Evolutionary conservation across 495 filamentous ascomycete species (phyloP).

Genomic region (Neurospora sp.): DNA sequence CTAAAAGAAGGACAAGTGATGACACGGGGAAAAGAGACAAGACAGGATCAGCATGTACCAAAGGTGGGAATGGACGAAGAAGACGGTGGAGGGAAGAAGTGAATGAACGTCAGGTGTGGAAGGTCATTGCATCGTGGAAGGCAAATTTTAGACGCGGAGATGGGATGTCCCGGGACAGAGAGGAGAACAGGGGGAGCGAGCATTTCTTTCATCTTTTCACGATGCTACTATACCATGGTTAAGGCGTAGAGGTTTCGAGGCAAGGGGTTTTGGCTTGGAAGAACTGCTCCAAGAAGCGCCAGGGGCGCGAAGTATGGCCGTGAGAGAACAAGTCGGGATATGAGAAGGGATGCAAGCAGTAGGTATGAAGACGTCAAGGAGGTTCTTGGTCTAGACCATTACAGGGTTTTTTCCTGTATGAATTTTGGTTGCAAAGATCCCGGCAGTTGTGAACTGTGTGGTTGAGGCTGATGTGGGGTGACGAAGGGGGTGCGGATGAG

Average conservation of each 20-base stretch:
- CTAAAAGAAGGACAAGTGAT: background rate
- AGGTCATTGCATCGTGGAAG: background rate
- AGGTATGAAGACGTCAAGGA: background rate
- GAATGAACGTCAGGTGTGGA: background rate
- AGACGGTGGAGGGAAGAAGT: background rate
- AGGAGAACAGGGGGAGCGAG: background rate
- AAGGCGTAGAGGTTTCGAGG: background rate
- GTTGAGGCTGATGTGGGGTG: conserved; percentile 17
- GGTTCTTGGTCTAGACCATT: background rate
- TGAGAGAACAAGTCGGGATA: background rate
- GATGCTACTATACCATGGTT: background rate
- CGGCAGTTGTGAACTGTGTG: background rate
- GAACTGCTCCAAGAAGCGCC: background rate
- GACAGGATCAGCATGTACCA: background rate
- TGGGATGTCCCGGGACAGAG: conserved; percentile 4
- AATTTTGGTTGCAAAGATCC: background rate
- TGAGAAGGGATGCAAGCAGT: background rate
- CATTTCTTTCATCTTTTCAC: background rate
- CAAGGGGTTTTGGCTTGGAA: background rate
- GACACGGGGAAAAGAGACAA: background rate
- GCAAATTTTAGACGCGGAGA: conserved; percentile 12
- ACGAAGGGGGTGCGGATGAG: conserved; percentile 19
- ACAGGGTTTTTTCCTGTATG: background rate
- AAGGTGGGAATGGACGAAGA: background rate
- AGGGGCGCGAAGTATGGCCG: background rate